Base-by-base conservation (phyloP, 1,284 basidiomycete species). In the Naganishia albida region DNA sequence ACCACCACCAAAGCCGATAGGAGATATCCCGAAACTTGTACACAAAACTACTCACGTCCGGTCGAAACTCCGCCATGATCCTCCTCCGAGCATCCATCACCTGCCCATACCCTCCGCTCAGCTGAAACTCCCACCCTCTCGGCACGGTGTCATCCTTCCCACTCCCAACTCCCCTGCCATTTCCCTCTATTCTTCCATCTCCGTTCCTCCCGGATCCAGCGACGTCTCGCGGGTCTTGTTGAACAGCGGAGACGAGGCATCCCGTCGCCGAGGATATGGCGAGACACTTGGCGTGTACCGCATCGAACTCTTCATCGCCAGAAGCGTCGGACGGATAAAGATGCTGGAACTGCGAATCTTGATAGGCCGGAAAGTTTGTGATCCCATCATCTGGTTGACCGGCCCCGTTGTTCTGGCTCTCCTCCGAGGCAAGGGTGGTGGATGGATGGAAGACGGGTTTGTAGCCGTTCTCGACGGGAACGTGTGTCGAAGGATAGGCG, bases 61-160 rank as follows among this genome's bases (percentile, higher is more conserved):
- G 43, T 12, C 49, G 49, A 15, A 60, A 60, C 16, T 50, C 56
- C 0, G 23, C 34, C 56, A 60, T 60, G 16, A 60, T 38, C 56
- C 38, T 60, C 46, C 46, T 49, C 12, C 56, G 20, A 7, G 56
- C 56, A 26, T 15, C 12, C 56, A 60, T 60, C 56, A 60, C 56
- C n/a, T 40, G 46, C 12, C 4, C 46, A 15, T 60, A 60, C 26
- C 46, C 46, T 7, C 56, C 56, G 34, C 56, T 60, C 34, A 40
- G 16, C 34, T 60, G 56, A 40, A 60, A 60, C 56, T 60, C 46
- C 56, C 56, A 60, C 8, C 18, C 28, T 7, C 38, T 13, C 46
- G n/a, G 40, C 12, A 25, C n/a, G 2, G 34, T 18, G 3, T 28
- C 25, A 4, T 7, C 46, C 7, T 2, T 28, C n/a, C 20, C 25